Conservation (phyloP, 495 filamentous ascomycete species). For the Staphylotrichum longicolle region DNA sequence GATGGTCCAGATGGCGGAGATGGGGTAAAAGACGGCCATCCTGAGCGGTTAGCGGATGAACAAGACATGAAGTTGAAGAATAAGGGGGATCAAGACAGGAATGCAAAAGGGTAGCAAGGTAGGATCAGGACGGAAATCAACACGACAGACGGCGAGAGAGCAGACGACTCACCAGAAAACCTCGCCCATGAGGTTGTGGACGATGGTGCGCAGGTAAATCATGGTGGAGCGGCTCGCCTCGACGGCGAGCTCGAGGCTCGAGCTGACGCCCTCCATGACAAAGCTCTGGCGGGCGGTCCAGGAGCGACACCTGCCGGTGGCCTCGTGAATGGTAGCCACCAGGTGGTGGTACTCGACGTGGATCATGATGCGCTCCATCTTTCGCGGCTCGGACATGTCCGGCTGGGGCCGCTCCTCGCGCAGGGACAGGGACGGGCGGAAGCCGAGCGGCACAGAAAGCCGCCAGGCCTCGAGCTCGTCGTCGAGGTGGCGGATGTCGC, state of each 20-base stretch:
- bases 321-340: conserved; percentile 52
- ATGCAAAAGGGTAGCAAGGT: not conserved
- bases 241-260: conserved; percentile 50
- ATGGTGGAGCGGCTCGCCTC: conserved; percentile 54
- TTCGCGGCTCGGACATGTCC: not conserved
- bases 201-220: conserved; percentile 44
- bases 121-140: not conserved
- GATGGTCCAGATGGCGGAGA: conserved; percentile 49
- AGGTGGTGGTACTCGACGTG: conserved; percentile 53
- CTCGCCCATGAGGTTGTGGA: conserved; percentile 43
- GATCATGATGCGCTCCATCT: conserved; percentile 36
- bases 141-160: not conserved
- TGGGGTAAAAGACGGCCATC: conserved; percentile 52
- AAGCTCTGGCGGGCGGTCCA: conserved; percentile 23
- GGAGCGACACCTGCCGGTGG: conserved; percentile 48
- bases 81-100: not conserved
- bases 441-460: conserved; percentile 42
- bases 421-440: conserved; percentile 47
- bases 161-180: conserved; percentile 45
- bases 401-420: conserved; percentile 26
- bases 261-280: conserved; percentile 47
- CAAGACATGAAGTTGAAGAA: not conserved
- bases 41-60: conserved; percentile 22
- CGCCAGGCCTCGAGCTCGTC: conserved; percentile 53
- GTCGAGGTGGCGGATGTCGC: conserved; percentile 53